phyloP scores from a whole-genome alignment of 176 grass and related monocot species.

The Oryza punctata region DNA sequence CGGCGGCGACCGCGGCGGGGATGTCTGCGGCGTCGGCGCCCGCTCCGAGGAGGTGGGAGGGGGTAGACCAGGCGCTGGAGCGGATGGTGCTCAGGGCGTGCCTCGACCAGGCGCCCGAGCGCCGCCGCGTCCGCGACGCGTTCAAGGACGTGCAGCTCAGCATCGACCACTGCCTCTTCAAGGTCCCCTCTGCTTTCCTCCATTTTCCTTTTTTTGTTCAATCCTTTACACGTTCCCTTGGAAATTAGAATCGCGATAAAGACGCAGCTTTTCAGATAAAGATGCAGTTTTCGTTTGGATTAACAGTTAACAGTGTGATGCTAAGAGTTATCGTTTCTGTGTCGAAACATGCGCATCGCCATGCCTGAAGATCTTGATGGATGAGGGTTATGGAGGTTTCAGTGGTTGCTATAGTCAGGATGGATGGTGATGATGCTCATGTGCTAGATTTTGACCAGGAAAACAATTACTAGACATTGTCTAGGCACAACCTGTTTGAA shows the following conservation, averaged over 20 bases:
- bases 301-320: not conserved
- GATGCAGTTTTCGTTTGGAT: too few relatives aligned
- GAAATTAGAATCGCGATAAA: not conserved
- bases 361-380: not conserved
- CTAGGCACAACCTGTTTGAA: not conserved
- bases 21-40: conserved; percentile 20
- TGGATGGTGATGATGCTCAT: not conserved
- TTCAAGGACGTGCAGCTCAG: conserved; percentile 84
- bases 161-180: conserved; percentile 93
- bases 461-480: not conserved
- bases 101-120: conserved; percentile 72
- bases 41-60: conserved; percentile 52
- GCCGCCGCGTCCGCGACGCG: conserved; percentile 72
- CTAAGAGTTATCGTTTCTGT: not conserved
- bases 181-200: conserved; percentile 26
- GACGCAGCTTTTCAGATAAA: not conserved
- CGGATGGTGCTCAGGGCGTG: conserved; percentile 57
- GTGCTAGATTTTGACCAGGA: not conserved
- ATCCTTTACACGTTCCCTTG: not conserved
- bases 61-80: conserved; percentile 68
- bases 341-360: not conserved
- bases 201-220: not conserved
- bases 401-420: not conserved
- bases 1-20: conserved; percentile 17
- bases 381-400: not conserved